Base-by-base conservation (phyloP, 2,329 filamentous ascomycete species). In the Mariannaea elegans region DNA sequence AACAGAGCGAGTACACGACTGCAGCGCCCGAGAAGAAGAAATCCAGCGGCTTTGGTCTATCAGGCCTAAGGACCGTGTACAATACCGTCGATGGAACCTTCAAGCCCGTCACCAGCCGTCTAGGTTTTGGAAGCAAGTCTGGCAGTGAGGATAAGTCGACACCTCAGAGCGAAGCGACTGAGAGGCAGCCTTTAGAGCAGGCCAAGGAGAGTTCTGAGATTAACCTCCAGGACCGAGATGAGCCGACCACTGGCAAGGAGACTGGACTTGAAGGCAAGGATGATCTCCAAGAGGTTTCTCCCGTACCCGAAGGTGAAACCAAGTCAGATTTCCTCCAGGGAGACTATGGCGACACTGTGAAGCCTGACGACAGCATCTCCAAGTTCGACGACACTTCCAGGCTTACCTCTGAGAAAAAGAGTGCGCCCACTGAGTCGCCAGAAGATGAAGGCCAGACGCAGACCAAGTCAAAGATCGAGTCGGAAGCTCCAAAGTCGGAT, bases 1-100 rank as follows among this genome's bases (percentile, higher is more conserved):
- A 68, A 44, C 54, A 77, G 56, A 75, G 76, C 21, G 79, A 81
- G 51, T 78, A 79, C 24, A 74, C 78, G 4, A 78, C 78, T 3
- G 73, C 78, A 27, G 58, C 67, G 1, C 63, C 72, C 10, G 63
- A 76, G 51, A 63, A 67, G 52, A 64, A 78, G 56, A 71, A 75
- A 16, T 66, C 71, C 3, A 66, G 67, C 16, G 67, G 67, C 24
- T 72, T 72, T 57, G 72, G 71, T 10, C 21, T 57, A 7, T 72
- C 66, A 36, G 70, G 68, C 10, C 45, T 61, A 7, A 61, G 53
- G 23, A 48, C 36, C n/a, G 61, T 49, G 8, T 51, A 52, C 16
- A 56, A 45, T 21, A 72, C 73, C 29, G 67, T 69, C 18, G 73
- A 73, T 42, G 61, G 64, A 9, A 70, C 68, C 18, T 62, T 70